phyloP scores from a whole-genome alignment of 352 stramenopile species.

The Halophytophthora batemanensis region DNA sequence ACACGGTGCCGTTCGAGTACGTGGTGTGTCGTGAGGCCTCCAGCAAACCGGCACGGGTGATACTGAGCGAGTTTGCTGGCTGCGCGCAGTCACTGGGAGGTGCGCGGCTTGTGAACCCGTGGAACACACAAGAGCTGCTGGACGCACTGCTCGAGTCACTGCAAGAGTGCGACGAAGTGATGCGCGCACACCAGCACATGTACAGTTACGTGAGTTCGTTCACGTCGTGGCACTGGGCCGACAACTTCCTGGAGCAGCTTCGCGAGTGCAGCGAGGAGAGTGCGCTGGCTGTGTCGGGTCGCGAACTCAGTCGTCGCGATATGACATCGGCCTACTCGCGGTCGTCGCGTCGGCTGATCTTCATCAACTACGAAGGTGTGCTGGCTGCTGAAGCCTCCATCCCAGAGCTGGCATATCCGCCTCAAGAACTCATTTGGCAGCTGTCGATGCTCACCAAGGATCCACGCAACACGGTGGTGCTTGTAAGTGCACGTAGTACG shows the following conservation, averaged over 20 bases:
- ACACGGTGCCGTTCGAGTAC: slow-evolving; percentile 90
- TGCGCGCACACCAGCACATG: slow-evolving; percentile 77
- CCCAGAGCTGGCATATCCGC: slow-evolving; percentile 82
- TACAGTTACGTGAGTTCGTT: slow-evolving; percentile 82
- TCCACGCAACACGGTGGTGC: slow-evolving; percentile 69
- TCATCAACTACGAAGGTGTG: slow-evolving; percentile 91
- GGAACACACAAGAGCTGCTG: slow-evolving; percentile 78
- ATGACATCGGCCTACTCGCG: slow-evolving; percentile 84
- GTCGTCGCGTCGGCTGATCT: slow-evolving; percentile 64
- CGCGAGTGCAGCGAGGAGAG: slow-evolving; percentile 80
- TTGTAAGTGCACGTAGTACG: slow-evolving; percentile 67
- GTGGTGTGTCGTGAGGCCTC: slow-evolving; percentile 80
- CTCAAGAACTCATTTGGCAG: slow-evolving; percentile 81
- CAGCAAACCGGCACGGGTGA: slow-evolving; percentile 70
- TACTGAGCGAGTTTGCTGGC: slow-evolving; percentile 91
- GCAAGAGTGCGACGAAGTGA: slow-evolving; percentile 61
- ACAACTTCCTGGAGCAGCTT: slow-evolving; percentile 80
- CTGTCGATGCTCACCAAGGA: slow-evolving; percentile 81
- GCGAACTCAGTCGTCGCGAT: slow-evolving; percentile 76
- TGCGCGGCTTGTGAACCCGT: slow-evolving; percentile 85
- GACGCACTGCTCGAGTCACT: slow-evolving; percentile 50
- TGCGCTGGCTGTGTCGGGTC: slow-evolving; percentile 53
- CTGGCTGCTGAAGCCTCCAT: slow-evolving; percentile 80
- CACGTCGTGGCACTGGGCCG: slow-evolving; percentile 67
- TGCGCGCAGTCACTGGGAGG: slow-evolving; percentile 85